Conservation (phyloP, 306 rosid species). For the Hylodesmum podocarpum region DNA sequence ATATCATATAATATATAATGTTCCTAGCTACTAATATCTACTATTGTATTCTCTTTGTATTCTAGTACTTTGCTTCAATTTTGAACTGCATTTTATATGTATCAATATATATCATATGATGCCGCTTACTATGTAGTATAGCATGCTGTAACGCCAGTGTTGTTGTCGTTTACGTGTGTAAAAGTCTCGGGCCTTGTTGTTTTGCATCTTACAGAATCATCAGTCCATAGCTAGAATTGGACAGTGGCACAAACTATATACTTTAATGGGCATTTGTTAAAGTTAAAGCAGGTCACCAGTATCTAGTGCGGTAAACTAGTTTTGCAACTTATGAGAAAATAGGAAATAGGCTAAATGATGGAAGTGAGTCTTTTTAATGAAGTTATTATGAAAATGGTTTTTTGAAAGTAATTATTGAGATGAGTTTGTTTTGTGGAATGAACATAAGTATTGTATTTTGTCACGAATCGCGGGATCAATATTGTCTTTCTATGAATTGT, state of each 20-base stretch:
- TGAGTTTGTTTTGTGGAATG: too few species aligned
- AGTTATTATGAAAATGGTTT: too few species aligned
- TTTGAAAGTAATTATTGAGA: too few species aligned
- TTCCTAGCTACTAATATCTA: not conserved
- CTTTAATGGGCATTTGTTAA: not conserved
- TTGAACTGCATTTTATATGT: not conserved
- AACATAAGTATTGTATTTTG: too few species aligned
- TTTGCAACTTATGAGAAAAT: constrained; percentile 7
- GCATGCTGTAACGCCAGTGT: not conserved
- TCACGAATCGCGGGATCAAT: too few species aligned
- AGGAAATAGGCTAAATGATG: too few species aligned
- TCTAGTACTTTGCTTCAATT: constrained; percentile 18
- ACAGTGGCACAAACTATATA: not conserved
- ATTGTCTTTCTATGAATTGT: too few species aligned
- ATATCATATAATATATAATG: not conserved
- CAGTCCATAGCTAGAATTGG: not conserved
- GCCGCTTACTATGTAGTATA: not conserved
- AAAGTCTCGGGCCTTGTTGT: not conserved
- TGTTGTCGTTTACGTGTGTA: not conserved
- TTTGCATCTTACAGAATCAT: not conserved
- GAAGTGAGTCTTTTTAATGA: too few species aligned
- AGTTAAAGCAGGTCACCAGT: constrained; percentile 23
- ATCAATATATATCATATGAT: not conserved
- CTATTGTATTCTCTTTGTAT: not conserved
- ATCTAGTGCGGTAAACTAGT: constrained; percentile 9